These are phyloP conservation scores for Clavispora phyllophila DNA, from an alignment of 805 yeast genomes.

Conservation along the genomic window DNA sequence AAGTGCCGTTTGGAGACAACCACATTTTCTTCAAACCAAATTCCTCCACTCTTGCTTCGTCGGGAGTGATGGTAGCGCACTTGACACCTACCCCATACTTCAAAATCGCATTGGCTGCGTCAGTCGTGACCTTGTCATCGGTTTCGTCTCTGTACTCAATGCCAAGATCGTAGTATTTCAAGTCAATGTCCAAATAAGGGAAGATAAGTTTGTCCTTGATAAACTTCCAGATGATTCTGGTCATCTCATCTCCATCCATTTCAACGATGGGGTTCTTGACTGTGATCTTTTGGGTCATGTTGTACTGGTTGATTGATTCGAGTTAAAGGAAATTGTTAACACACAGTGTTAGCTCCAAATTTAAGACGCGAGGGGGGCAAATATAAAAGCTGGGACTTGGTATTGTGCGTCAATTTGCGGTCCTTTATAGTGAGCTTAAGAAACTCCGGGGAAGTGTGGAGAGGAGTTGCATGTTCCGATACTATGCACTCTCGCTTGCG, in stretches of 20 bases:
- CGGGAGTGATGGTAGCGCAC: constrained; percentile 85
- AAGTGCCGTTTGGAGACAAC: constrained; percentile 82
- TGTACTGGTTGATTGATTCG: too few relatives aligned
- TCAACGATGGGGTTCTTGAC: constrained; percentile 74
- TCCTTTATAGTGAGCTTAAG: neutral
- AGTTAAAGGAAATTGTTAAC: neutral
- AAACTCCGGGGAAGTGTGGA: constrained; percentile 1
- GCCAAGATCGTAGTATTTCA: constrained; percentile 73
- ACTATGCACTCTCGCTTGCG: neutral
- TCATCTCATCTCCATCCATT: constrained; percentile 83
- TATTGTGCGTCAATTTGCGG: neutral
- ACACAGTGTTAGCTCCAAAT: neutral
- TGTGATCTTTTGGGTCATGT: constrained; percentile 44
- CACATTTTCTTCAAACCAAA: constrained; percentile 74
- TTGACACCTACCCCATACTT: constrained; percentile 76
- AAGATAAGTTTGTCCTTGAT: constrained; percentile 63
- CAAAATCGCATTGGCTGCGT: constrained; percentile 72
- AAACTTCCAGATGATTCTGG: constrained; percentile 75
- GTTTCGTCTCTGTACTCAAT: constrained; percentile 65
- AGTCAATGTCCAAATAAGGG: constrained; percentile 68
- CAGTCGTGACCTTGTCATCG: constrained; percentile 67
- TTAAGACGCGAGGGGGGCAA: neutral
- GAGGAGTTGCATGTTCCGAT: neutral
- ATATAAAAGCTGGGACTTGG: too few relatives aligned
- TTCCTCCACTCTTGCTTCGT: constrained; percentile 73